These are phyloP conservation scores for Tulasnella sp. DNA, from an alignment of 768 basidiomycete species.

Conservation along the genomic window DNA sequence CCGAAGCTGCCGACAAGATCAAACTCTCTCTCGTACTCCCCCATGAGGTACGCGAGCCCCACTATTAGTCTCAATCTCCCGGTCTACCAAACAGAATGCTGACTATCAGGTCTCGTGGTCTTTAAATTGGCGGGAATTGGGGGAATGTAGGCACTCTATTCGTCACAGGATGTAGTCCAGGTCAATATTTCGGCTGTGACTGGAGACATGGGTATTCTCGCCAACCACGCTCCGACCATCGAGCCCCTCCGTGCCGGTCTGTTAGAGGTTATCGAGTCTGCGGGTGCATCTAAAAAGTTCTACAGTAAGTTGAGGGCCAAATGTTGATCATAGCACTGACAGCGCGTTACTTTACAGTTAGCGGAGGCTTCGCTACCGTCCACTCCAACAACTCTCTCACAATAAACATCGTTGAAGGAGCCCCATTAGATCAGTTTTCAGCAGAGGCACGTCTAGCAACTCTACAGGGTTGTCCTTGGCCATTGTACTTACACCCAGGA, in stretches of 20 bases:
- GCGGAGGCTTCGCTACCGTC: slow-evolving; percentile 93
- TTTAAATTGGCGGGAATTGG: not conserved
- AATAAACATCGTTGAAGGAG: slow-evolving; percentile 95
- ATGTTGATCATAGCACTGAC: not conserved
- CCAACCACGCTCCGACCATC: slow-evolving; percentile 97
- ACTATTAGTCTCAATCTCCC: too few species aligned
- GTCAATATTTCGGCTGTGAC: slow-evolving; percentile 90
- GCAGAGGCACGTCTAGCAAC: slow-evolving; percentile 50
- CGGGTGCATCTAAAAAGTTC: slow-evolving; percentile 79
- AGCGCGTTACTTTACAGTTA: slow-evolving; percentile 44
- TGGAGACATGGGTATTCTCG: slow-evolving; percentile 98
- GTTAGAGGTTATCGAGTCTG: slow-evolving; percentile 84
- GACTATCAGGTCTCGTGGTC: not conserved
- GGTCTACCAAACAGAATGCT: not conserved
- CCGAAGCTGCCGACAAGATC: slow-evolving; percentile 83
- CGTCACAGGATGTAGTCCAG: slow-evolving; percentile 83
- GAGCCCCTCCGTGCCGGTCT: slow-evolving; percentile 91
- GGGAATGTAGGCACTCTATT: slow-evolving; percentile 66
- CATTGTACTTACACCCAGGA: too few species aligned
- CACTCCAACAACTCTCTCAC: slow-evolving; percentile 96
- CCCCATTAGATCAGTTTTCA: slow-evolving; percentile 83
- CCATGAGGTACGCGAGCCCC: slow-evolving; percentile 61
- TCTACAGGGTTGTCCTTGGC: not conserved
- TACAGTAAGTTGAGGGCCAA: slow-evolving; percentile 57
- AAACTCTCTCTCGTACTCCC: slow-evolving; percentile 89